A percentile compares a stretch with the other conserved stretches of the same genome.
phyloP scores from a whole-genome alignment of 139 green algal species.

The Haematococcus sp. region DNA sequence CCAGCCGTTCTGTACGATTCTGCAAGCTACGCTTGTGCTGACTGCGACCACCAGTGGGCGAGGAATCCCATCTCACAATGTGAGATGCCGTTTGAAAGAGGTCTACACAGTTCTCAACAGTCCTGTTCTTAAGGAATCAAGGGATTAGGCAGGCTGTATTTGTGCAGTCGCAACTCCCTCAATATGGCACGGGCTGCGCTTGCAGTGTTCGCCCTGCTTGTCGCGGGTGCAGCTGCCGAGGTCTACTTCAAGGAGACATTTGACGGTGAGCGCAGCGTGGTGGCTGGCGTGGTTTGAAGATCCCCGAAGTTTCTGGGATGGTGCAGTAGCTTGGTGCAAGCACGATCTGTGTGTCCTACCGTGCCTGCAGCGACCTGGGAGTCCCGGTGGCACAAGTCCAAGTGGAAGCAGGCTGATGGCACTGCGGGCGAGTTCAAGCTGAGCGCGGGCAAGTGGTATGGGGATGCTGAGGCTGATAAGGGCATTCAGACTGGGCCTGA shows the following conservation, averaged over 20 bases:
- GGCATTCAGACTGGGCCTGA: conserved; percentile 82
- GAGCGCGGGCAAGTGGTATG: conserved; percentile 70
- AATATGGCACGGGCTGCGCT: too few species aligned
- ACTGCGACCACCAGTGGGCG: too few species aligned
- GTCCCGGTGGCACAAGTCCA: conserved; percentile 67
- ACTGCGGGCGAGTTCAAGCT: conserved; percentile 64
- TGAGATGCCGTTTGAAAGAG: too few species aligned
- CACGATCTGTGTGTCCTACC: neutral
- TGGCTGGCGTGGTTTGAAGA: neutral
- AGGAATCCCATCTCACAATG: too few species aligned
- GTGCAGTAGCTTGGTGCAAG: neutral
- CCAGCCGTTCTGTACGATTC: too few species aligned
- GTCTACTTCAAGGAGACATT: conserved; percentile 79
- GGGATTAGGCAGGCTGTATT: too few species aligned
- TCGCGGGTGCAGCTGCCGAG: conserved; percentile 29
- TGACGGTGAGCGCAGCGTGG: conserved; percentile 43
- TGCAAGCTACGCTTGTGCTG: too few species aligned
- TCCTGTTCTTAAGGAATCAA: too few species aligned
- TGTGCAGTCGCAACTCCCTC: too few species aligned
- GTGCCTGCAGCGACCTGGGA: conserved; percentile 48
- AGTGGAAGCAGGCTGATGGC: conserved; percentile 72
- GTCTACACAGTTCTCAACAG: too few species aligned
- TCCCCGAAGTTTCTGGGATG: neutral
- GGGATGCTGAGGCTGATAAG: conserved; percentile 57
- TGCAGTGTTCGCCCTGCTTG: neutral